Evolutionary conservation across 2,329 filamentous ascomycete species (phyloP), one percentile per base, ranked within the genome.

Genomic region (Colletotrichum tropicale): DNA sequence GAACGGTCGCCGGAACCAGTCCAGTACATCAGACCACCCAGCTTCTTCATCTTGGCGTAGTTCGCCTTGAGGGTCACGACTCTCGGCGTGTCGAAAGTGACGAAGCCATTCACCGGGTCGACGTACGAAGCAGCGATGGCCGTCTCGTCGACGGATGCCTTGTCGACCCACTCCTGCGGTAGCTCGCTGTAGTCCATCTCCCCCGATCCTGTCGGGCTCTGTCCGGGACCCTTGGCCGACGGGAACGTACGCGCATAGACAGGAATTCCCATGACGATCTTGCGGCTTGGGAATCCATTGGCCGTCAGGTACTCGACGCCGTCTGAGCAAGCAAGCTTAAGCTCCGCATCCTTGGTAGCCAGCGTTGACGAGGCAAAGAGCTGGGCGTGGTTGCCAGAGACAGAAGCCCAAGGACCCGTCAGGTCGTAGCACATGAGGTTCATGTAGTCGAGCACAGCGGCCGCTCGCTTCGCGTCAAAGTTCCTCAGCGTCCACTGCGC

Each of bases 341-440:
- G 80, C 6, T 78, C 77, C 2, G 83, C 81, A 48, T 83, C 76
- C 16, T 65, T 67, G 24, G 80, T 77, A 21, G 76, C 60, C 16
- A 67, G 24, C 13, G 48, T 69, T 4, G 70, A 36, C 18, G 76
- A 55, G 0, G 88, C 84, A 67, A 88, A 88, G 0, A 94, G 88
- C 79, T 93, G 91, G 3, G 92, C 90, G 48, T 94, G 92, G 80
- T 94, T 91, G 15, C 92, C 93, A 12, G 88, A 89, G 34, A 89
- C 88, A 26, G 86, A 82, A 3, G 88, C 89, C 93, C 92, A 94
- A 9, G 91, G 87, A 0, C 93, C 93, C 0, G 89, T 88, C 78
- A 93, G 93, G 81, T 94, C 93, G 80, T 94, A 94, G 15, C 89
- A 87, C 93, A 94, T 94, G 60, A 94, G 85, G 79, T 94, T 93